These are phyloP conservation scores for Irpex lacteus DNA, from an alignment of 1,284 basidiomycete species.

Conservation along the genomic window DNA sequence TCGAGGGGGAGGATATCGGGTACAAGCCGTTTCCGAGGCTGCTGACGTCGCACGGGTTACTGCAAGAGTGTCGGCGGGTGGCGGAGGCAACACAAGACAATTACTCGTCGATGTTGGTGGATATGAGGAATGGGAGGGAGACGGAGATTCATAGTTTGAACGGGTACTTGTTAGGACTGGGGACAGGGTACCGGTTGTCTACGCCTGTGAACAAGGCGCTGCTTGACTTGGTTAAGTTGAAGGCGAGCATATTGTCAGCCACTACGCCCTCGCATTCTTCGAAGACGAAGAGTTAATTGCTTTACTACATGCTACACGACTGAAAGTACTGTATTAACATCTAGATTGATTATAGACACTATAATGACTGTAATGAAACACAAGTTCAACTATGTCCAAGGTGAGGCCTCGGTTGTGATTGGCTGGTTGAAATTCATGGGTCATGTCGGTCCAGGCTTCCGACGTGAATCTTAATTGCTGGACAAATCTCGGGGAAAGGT, in stretches of 20 bases:
- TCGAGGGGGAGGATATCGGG: conserved; percentile 24
- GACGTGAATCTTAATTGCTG: too few species aligned
- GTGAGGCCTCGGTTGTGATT: too few species aligned
- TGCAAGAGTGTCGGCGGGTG: conserved; percentile 53
- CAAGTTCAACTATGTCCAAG: too few species aligned
- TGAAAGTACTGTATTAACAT: neutral
- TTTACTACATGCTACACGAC: neutral
- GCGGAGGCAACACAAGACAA: conserved; percentile 58
- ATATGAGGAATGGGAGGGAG: conserved; percentile 52
- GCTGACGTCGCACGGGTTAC: conserved; percentile 39
- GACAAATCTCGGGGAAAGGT: too few species aligned
- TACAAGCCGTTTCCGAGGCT: neutral
- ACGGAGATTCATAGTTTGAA: conserved; percentile 88
- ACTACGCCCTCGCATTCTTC: neutral
- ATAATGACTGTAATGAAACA: neutral
- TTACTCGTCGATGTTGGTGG: conserved; percentile 77
- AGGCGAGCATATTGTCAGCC: neutral
- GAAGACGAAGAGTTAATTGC: neutral
- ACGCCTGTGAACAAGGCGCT: neutral
- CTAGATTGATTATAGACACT: neutral
- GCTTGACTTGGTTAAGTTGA: neutral
- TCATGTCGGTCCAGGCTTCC: too few species aligned
- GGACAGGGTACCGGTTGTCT: neutral
- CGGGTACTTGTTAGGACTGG: conserved; percentile 60
- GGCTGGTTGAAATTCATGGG: too few species aligned